A percentile compares a stretch with the other conserved stretches of the same genome.
These are phyloP conservation scores for Lobosporangium transversale DNA, from an alignment of 192 early-diverging fungal genomes.

Conservation along the genomic window DNA sequence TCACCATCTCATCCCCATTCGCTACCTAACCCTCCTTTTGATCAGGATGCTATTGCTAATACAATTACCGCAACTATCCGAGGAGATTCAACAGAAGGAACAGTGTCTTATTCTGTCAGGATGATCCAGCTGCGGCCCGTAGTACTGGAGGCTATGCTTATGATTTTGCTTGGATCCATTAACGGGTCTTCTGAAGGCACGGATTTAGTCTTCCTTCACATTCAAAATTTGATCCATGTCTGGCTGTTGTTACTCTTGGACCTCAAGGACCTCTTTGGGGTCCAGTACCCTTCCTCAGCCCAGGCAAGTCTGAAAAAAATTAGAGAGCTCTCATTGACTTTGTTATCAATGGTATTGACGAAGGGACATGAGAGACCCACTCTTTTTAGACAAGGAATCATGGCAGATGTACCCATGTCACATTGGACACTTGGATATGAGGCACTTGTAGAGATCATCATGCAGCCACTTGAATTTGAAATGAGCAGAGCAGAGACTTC, in stretches of 20 bases:
- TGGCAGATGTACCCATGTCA: conserved; percentile 4
- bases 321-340: conserved; percentile 1
- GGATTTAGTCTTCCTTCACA: neutral
- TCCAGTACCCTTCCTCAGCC: neutral
- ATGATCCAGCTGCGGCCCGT: conserved; percentile 25
- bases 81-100: no score
- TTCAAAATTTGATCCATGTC: conserved; percentile 13
- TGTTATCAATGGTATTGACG: conserved; percentile 12
- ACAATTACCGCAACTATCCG: no score
- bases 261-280: conserved; percentile 8
- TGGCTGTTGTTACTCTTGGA: conserved; percentile 23
- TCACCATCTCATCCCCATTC: no score
- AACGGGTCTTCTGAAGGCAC: neutral
- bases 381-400: no score
- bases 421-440: conserved; percentile 27
- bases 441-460: conserved; percentile 27
- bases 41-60: no score
- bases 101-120: conserved; percentile 8
- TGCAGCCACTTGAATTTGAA: conserved; percentile 23
- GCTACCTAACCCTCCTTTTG: no score
- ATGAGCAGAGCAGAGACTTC: neutral
- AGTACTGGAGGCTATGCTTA: conserved; percentile 36
- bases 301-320: conserved; percentile 9
- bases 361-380: no score
- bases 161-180: conserved; percentile 7